Conservation (phyloP, 345 rosid species). For the Conringia planisiliqua region DNA sequence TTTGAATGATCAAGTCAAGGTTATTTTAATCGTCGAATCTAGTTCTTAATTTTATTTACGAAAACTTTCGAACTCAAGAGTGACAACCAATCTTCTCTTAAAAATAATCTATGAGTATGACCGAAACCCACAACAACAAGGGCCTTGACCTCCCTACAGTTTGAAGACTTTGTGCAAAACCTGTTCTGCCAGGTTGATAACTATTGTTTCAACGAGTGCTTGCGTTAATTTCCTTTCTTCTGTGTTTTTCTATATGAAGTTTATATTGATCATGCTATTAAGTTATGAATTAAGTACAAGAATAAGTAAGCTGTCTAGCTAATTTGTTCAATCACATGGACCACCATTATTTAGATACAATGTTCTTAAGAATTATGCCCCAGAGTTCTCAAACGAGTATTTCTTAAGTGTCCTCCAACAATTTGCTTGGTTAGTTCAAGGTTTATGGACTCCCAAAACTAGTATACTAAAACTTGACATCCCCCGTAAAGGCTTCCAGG, state of each 20-base stretch:
- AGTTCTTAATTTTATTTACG: no score
- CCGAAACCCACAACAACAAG: no score
- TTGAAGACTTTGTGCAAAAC: constrained; percentile 63
- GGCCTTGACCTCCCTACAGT: constrained; percentile 52
- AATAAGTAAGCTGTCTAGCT: constrained; percentile 7
- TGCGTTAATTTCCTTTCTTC: neutral
- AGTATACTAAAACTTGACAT: constrained; percentile 32
- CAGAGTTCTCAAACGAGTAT: constrained; percentile 45
- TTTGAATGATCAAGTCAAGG: no score
- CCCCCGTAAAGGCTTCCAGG: constrained; percentile 33
- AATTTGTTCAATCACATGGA: constrained; percentile 40
- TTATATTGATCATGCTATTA: neutral
- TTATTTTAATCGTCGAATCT: no score
- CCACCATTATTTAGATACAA: constrained; percentile 52
- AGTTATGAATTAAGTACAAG: neutral
- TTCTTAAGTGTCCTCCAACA: constrained; percentile 47
- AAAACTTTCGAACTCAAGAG: no score
- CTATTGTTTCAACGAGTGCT: neutral
- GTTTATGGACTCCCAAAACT: constrained; percentile 70
- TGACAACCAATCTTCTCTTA: no score
- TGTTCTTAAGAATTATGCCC: constrained; percentile 57
- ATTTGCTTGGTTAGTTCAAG: constrained; percentile 64
- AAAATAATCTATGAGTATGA: no score
- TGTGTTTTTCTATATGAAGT: neutral
- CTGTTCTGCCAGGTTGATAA: constrained; percentile 66